Evolutionary conservation across 305 asterid genomes (phyloP).

Genomic region (Euphrasia arctica): DNA sequence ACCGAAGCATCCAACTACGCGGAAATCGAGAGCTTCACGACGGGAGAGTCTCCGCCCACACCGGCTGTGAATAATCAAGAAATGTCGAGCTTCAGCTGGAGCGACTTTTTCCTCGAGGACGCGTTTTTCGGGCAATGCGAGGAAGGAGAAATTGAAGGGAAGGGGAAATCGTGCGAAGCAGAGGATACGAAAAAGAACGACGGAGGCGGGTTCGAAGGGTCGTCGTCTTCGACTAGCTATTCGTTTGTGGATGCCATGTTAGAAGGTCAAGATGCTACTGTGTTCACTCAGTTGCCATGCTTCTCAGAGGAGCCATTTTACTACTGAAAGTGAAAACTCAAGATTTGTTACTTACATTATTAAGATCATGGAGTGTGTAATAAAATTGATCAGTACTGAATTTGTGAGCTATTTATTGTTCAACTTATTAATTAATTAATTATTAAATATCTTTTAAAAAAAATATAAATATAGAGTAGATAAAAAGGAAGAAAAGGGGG

Average conservation of each 20-base stretch:
- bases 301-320: slow-evolving; percentile 57
- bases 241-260: slow-evolving; percentile 82
- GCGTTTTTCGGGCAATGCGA: slow-evolving; percentile 17
- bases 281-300: slow-evolving; percentile 55
- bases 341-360: no score
- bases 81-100: slow-evolving; percentile 48
- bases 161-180: slow-evolving; percentile 4
- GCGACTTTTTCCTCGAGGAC: slow-evolving; percentile 75
- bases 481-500: neutral
- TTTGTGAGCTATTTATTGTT: no score
- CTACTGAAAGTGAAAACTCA: slow-evolving; percentile 27
- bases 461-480: neutral
- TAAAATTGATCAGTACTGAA: no score
- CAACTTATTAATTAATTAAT: no score
- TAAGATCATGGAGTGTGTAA: neutral
- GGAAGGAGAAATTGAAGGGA: no score
- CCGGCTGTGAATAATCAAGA: slow-evolving; percentile 30
- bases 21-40: neutral
- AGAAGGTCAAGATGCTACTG: slow-evolving; percentile 63
- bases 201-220: slow-evolving; percentile 28
- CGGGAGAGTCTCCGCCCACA: neutral
- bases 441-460: no score
- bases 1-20: slow-evolving; percentile 36
- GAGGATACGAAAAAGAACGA: slow-evolving; percentile 16
- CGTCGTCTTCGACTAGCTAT: slow-evolving; percentile 41